Evolutionary conservation across 495 filamentous ascomycete species (phyloP).

Genomic region (Terfezia claveryi): DNA sequence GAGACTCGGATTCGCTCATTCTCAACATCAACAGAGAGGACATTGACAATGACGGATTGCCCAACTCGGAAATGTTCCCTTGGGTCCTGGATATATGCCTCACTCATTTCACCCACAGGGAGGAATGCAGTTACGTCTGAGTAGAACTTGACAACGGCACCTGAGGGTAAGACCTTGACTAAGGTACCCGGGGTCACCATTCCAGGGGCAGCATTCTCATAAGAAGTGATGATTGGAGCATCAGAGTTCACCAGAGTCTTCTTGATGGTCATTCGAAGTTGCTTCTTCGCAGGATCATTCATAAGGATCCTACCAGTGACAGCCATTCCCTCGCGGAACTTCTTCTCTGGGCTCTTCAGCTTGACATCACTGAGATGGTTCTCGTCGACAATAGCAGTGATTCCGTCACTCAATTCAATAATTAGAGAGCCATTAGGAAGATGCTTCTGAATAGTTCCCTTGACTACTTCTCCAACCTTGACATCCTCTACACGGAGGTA

Average conservation of each 20-base stretch:
- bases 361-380: conserved; percentile 72
- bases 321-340: conserved; percentile 69
- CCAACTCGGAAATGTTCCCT: conserved; percentile 70
- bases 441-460: conserved; percentile 66
- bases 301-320: conserved; percentile 72
- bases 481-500: conserved; percentile 82
- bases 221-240: conserved; percentile 47
- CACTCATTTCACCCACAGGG: conserved; percentile 90
- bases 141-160: conserved; percentile 87
- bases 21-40: conserved; percentile 52
- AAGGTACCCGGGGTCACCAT: conserved; percentile 66
- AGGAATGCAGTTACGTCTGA: conserved; percentile 61
- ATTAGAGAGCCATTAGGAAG: conserved; percentile 41
- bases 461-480: conserved; percentile 54
- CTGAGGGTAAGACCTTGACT: conserved; percentile 48
- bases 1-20: conserved; percentile 59
- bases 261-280: conserved; percentile 75
- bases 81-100: conserved; percentile 78
- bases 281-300: conserved; percentile 48
- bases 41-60: conserved; percentile 73
- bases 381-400: conserved; percentile 66
- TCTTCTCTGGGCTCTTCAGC: conserved; percentile 82
- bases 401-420: conserved; percentile 62
- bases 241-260: conserved; percentile 86
- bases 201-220: conserved; percentile 43